Evolutionary conservation across 495 filamentous ascomycete species (phyloP), one percentile per base, ranked within the genome.

Genomic region (Penicillium desertorum): DNA sequence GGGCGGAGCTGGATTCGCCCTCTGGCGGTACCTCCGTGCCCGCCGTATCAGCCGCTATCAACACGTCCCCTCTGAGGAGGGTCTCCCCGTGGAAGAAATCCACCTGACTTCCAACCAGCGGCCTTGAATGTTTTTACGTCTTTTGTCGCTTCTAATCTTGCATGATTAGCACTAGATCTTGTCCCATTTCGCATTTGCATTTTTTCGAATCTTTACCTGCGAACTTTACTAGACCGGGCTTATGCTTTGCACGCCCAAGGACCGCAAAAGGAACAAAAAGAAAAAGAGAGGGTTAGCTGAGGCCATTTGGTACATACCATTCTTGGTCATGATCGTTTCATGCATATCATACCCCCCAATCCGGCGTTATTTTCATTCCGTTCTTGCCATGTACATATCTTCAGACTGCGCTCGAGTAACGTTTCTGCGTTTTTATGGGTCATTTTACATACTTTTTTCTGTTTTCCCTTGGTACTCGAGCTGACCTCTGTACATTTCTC

Each of bases 31-130:
- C n/a, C 48, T 71, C 14, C 56, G 65, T 3, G 54, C 54, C 4
- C 69, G 70, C 44, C 71, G 66, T 53, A 45, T 39, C 30, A 65
- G 61, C 50, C 57, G 72, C 48, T 76, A 76, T 59, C 59, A 63
- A 7, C 67, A 73, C 37, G 59, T 76, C 57, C 66, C 70, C 10
- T 65, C 63, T 1, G 69, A 73, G n/a, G 74, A 73, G 54, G 63
- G 63, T 16, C 42, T 68, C 7, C 63, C 61, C 7, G 63, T 64
- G 59, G 59, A 70, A 56, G 58, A 66, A 46, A 66, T 68, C 30
- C 63, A 47, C 12, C 56, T 66, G 22, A 54, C 58, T n/a, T 58
- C 60, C 17, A 54, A 58, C 6, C 41, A 19, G 10, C 51, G 41
- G 4, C 49, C 63, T 25, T 68, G 36, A 54, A 62, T 43, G 6